phyloP scores from a whole-genome alignment of 148 eudicot genomes.

The Polygonum aviculare region DNA sequence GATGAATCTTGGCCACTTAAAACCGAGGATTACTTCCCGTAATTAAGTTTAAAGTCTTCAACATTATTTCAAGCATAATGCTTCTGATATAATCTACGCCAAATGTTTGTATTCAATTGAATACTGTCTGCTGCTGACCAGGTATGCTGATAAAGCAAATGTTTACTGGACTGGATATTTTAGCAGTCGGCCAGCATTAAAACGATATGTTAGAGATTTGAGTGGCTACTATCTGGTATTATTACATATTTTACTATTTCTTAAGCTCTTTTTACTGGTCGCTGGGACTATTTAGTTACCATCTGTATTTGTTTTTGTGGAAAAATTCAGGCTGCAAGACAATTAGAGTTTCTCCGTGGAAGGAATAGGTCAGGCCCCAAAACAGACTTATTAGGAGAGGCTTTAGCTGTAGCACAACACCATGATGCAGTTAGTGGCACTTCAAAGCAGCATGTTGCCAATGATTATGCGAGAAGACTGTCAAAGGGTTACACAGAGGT shows the following conservation, averaged over 20 bases:
- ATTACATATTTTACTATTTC: conserved; percentile 7
- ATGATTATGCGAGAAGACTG: conserved; percentile 93
- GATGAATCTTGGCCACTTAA: conserved; percentile 79
- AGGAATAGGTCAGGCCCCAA: conserved; percentile 58
- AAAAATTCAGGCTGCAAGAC: conserved; percentile 74
- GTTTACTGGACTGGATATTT: conserved; percentile 97
- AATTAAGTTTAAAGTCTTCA: conserved; percentile 26
- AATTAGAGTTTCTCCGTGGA: conserved; percentile 71
- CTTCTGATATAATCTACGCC: not conserved
- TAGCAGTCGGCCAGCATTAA: conserved; percentile 82
- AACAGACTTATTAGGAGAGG: conserved; percentile 67
- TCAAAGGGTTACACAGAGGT: conserved; percentile 83
- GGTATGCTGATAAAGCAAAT: conserved; percentile 80
- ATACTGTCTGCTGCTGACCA: conserved; percentile 19
- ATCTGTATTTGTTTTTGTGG: conserved; percentile 4
- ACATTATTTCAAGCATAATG: not conserved
- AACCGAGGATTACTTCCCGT: conserved; percentile 93
- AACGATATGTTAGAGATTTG: conserved; percentile 81
- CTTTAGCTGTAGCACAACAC: conserved; percentile 91
- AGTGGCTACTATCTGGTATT: conserved; percentile 90
- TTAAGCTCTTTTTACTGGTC: not conserved
- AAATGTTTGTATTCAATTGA: not conserved
- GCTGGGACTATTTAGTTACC: not conserved
- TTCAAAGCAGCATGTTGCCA: conserved; percentile 83
- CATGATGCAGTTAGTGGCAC: conserved; percentile 98